A percentile compares a stretch with the other conserved stretches of the same genome.
These are phyloP conservation scores for Suillus cothurnatus DNA, from an alignment of 768 basidiomycete genomes.

Conservation along the genomic window DNA sequence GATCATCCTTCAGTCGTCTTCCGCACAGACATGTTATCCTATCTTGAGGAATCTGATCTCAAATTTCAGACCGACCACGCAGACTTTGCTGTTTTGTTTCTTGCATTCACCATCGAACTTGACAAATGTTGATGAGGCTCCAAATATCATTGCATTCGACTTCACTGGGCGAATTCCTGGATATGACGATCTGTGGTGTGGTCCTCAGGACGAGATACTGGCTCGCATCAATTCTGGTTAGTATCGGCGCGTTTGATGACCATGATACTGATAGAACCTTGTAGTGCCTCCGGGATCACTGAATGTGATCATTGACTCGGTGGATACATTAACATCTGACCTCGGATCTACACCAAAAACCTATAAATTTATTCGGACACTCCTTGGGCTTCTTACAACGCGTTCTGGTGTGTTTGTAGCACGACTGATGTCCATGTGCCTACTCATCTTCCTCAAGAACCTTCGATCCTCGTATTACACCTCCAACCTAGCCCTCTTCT, in stretches of 20 bases:
- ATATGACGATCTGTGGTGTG: constrained; percentile 43
- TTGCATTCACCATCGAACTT: constrained; percentile 55
- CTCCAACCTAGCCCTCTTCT: constrained; percentile 51
- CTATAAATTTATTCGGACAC: constrained; percentile 50
- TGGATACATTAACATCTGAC: constrained; percentile 66
- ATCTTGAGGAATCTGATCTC: constrained; percentile 51
- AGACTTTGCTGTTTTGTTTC: constrained; percentile 55
- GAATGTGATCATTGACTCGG: constrained; percentile 70
- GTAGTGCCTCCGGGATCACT: constrained; percentile 50
- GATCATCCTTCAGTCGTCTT: constrained; percentile 60
- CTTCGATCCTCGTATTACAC: constrained; percentile 65
- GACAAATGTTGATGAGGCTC: constrained; percentile 30
- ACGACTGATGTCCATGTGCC: not conserved
- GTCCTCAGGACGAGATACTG: constrained; percentile 42
- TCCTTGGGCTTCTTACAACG: constrained; percentile 46
- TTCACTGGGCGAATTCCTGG: constrained; percentile 53
- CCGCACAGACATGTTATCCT: constrained; percentile 58
- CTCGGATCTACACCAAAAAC: constrained; percentile 54
- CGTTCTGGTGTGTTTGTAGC: constrained; percentile 48
- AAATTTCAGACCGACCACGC: constrained; percentile 20
- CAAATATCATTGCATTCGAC: constrained; percentile 48
- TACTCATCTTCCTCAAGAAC: constrained; percentile 35
- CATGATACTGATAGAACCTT: not conserved
- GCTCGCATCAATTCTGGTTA: constrained; percentile 42
- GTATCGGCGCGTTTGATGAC: constrained; percentile 28